phyloP scores from a whole-genome alignment of 2,329 filamentous ascomycete genomes.

The Aspergillus quadrilineatus region DNA sequence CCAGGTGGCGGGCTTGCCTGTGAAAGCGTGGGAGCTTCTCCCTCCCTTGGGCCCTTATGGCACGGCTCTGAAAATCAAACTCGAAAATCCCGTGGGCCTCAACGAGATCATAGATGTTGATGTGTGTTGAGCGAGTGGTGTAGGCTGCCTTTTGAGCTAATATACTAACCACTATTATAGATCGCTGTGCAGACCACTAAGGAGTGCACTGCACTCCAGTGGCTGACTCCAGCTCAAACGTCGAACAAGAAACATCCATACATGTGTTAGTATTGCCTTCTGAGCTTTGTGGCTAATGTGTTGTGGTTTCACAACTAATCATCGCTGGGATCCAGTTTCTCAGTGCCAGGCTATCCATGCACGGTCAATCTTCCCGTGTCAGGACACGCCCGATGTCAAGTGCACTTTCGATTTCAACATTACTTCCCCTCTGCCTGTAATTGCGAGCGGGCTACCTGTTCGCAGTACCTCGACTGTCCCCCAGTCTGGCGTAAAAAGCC shows the following conservation, averaged over 20 bases:
- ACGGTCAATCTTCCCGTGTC: constrained; percentile 90
- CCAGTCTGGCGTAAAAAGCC: constrained; percentile 49
- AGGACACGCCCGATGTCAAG: constrained; percentile 97
- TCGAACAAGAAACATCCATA: constrained; percentile 95
- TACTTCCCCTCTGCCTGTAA: constrained; percentile 80
- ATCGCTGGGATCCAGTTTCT: constrained; percentile 55
- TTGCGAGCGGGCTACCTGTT: constrained; percentile 76
- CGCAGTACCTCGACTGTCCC: constrained; percentile 55
- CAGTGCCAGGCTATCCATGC: constrained; percentile 97
- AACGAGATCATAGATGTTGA: constrained; percentile 51
- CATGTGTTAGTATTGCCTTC: constrained; percentile 62
- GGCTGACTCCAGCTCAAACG: constrained; percentile 90
- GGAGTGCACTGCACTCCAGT: constrained; percentile 88
- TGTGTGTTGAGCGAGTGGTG: constrained; percentile 29
- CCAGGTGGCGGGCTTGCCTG: constrained; percentile 63
- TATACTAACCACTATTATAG: constrained; percentile 30
- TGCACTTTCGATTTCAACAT: constrained; percentile 91
- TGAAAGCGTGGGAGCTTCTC: constrained; percentile 66
- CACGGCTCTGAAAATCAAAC: constrained; percentile 47
- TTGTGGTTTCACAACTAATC: not conserved
- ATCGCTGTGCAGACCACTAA: constrained; percentile 79
- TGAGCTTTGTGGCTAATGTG: not conserved
- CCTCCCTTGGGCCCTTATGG: constrained; percentile 69
- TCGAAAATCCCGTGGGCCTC: constrained; percentile 49
- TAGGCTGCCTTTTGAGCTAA: not conserved